Evolutionary conservation across 495 filamentous ascomycete species (phyloP).

Genomic region (Aspergillus hancockii): DNA sequence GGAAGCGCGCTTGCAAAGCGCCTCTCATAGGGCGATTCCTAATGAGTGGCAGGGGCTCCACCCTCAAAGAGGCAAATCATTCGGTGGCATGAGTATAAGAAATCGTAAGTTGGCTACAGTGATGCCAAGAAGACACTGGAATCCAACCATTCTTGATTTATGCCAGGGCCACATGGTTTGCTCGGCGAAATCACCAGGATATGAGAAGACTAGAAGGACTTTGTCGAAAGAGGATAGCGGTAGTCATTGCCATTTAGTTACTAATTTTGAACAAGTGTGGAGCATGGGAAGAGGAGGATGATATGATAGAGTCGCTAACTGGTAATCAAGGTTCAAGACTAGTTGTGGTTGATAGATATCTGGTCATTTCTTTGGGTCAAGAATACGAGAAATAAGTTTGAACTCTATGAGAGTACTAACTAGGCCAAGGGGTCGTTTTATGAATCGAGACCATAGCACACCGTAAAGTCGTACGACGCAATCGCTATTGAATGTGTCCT

Average conservation of each 20-base stretch:
- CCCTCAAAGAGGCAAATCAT: constrained; percentile 21
- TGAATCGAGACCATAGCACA: background rate
- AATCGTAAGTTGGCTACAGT: background rate
- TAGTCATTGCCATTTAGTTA: background rate
- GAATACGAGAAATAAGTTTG: background rate
- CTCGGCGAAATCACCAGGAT: constrained; percentile 13
- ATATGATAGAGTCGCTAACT: background rate
- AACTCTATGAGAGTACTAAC: background rate
- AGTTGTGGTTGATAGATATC: constrained; percentile 2
- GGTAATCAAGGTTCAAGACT: background rate
- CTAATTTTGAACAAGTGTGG: constrained; percentile 4
- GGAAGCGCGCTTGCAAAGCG: constrained; percentile 39
- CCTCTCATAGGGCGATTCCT: constrained; percentile 26
- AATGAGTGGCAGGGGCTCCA: constrained; percentile 15
- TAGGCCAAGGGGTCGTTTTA: background rate
- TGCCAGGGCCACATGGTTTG: constrained; percentile 22
- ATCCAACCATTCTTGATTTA: constrained; percentile 13
- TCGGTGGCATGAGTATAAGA: background rate
- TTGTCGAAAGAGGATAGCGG: constrained; percentile 2
- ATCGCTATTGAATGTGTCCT: background rate
- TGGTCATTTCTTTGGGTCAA: background rate
- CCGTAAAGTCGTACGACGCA: background rate
- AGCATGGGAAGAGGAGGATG: background rate
- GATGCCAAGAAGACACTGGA: constrained; percentile 3
- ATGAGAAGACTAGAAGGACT: constrained; percentile 11